phyloP scores from a whole-genome alignment of 345 rosid species.

The Camelina laxa region DNA sequence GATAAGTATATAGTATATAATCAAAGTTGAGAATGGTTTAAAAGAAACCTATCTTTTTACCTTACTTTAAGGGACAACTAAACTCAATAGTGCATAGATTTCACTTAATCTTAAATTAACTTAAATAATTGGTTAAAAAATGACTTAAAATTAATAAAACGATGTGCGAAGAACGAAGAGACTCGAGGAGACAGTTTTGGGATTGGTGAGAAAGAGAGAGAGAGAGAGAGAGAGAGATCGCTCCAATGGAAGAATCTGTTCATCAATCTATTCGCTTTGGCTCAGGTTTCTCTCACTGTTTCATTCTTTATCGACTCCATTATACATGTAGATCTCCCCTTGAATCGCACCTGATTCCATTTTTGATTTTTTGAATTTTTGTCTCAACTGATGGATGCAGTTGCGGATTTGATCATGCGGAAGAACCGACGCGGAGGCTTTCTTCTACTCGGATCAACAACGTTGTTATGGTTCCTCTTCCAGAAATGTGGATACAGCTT shows the following conservation, averaged over 20 bases:
- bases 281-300: conserved; percentile 33
- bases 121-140: not conserved
- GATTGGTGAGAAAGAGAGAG: not conserved
- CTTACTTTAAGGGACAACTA: not conserved
- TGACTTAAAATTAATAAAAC: not conserved
- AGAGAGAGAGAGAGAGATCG: not conserved
- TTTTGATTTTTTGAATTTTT: not conserved
- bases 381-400: conserved; percentile 43
- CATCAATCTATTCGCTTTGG: not conserved
- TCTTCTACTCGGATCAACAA: conserved; percentile 57
- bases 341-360: conserved; percentile 7
- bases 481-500: conserved; percentile 76
- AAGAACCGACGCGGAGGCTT: conserved; percentile 59
- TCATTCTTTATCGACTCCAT: not conserved
- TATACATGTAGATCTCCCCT: conserved; percentile 21
- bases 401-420: conserved; percentile 76
- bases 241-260: not conserved
- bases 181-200: not conserved
- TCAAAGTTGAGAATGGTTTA: too few species aligned
- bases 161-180: not conserved
- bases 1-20: too few species aligned
- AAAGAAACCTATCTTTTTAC: not conserved
- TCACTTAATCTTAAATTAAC: not conserved
- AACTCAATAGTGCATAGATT: not conserved
- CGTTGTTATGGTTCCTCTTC: conserved; percentile 71